These are phyloP conservation scores for Haplographium delicatum DNA, from an alignment of 495 filamentous ascomycete genomes.

Conservation along the genomic window DNA sequence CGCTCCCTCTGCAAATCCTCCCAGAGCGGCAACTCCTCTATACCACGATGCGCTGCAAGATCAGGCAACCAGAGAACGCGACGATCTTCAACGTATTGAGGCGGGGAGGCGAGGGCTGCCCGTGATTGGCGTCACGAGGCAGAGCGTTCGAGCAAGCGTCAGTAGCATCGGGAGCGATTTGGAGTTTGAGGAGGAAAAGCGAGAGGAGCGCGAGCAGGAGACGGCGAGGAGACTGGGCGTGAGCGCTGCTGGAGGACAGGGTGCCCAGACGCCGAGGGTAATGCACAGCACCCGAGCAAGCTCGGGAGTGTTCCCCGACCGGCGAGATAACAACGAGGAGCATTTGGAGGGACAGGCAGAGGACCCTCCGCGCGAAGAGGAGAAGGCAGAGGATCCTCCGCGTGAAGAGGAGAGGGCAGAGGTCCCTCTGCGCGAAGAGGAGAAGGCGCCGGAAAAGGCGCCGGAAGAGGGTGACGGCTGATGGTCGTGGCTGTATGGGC, in stretches of 20 bases:
- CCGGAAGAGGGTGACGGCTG: constrained; percentile 1
- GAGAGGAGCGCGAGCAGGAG: constrained; percentile 27
- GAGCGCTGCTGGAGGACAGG: constrained; percentile 22
- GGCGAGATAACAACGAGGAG: neutral
- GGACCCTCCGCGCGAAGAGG: neutral
- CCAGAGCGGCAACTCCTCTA: neutral
- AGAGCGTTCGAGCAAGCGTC: constrained; percentile 44
- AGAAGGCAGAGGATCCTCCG: neutral
- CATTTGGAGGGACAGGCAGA: neutral
- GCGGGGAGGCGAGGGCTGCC: constrained; percentile 50
- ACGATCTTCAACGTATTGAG: constrained; percentile 55
- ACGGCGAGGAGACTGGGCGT: constrained; percentile 28
- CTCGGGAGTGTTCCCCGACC: constrained; percentile 8
- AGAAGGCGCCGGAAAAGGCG: neutral
- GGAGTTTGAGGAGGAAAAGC: constrained; percentile 27
- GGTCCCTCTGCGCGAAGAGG: neutral
- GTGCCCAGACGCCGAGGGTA: neutral
- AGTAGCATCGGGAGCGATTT: constrained; percentile 29
- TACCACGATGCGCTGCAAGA: constrained; percentile 51
- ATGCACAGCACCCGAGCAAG: constrained; percentile 2
- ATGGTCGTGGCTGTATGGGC: constrained; percentile 7
- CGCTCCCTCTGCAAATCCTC: neutral
- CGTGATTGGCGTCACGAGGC: constrained; percentile 32
- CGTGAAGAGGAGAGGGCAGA: neutral
- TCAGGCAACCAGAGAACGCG: constrained; percentile 58